These are phyloP conservation scores for Crucihimalaya himalaica DNA, from an alignment of 345 rosid genomes.

Conservation along the genomic window DNA sequence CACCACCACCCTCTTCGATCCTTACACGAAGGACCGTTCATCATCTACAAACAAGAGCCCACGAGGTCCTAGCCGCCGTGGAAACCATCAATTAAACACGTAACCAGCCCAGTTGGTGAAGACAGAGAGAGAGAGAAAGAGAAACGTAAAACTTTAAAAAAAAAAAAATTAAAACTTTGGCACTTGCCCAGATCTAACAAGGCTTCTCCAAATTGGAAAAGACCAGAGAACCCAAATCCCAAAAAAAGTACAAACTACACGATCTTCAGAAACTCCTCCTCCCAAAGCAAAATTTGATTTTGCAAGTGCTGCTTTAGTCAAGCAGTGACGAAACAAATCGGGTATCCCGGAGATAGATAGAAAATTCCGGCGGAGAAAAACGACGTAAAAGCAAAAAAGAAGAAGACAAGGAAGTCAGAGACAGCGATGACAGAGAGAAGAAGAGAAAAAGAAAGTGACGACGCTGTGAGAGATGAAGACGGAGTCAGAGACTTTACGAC, in stretches of 20 bases:
- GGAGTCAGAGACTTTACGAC: not conserved
- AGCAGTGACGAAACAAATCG: not conserved
- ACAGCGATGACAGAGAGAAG: constrained; percentile 36
- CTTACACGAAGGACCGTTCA: constrained; percentile 76
- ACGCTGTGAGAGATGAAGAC: not conserved
- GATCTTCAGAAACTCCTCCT: constrained; percentile 12
- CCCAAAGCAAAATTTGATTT: not conserved
- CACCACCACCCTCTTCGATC: constrained; percentile 85
- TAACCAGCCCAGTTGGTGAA: not conserved
- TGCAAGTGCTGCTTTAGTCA: not conserved
- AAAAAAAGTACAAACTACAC: not conserved
- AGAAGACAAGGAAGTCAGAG: constrained; percentile 41
- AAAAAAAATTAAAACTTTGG: constrained; percentile 12
- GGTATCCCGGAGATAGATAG: not conserved
- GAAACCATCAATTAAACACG: constrained; percentile 45
- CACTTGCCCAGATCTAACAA: constrained; percentile 38
- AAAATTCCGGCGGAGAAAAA: constrained; percentile 38
- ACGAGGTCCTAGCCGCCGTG: constrained; percentile 42
- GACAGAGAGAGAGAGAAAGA: not conserved
- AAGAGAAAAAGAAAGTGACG: constrained; percentile 18
- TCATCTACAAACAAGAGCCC: constrained; percentile 51
- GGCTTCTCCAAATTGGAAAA: constrained; percentile 18
- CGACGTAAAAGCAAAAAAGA: constrained; percentile 30
- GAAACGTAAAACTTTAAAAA: not conserved
- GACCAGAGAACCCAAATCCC: not conserved